A percentile compares a stretch with the other conserved stretches of the same genome.
These are phyloP conservation scores for Fraxinus angustifolia DNA, from an alignment of 305 asterid species.

Conservation along the genomic window DNA sequence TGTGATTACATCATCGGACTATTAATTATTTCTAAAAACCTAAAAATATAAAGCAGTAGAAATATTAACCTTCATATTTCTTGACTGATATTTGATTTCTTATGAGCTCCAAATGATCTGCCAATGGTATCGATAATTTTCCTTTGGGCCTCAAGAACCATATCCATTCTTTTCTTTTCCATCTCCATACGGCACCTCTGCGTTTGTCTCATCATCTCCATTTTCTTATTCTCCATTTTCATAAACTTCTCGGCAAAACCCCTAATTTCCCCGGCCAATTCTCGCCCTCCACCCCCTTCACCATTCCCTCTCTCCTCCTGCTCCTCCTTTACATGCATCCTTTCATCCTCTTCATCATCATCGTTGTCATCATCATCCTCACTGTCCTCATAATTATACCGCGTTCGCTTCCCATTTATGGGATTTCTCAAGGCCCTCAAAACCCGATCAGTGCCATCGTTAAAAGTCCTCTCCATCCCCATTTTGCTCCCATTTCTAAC, in stretches of 20 bases:
- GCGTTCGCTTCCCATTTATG: slow-evolving; percentile 34
- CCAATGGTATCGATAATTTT: slow-evolving; percentile 63
- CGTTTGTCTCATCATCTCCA: slow-evolving; percentile 71
- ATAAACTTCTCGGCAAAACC: slow-evolving; percentile 72
- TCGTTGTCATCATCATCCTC: slow-evolving; percentile 37
- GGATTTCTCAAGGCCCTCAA: slow-evolving; percentile 33
- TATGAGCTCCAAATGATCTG: slow-evolving; percentile 55
- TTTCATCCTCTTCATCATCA: slow-evolving; percentile 30
- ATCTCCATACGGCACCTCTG: slow-evolving; percentile 68
- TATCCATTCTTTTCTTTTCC: slow-evolving; percentile 82
- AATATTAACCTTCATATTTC: slow-evolving; percentile 32
- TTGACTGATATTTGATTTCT: slow-evolving; percentile 48
- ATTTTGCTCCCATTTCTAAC: slow-evolving; percentile 27
- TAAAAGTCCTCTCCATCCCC: slow-evolving; percentile 25
- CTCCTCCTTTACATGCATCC: slow-evolving; percentile 28
- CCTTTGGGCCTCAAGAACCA: slow-evolving; percentile 74
- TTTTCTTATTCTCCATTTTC: slow-evolving; percentile 73
- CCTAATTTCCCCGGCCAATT: slow-evolving; percentile 62
- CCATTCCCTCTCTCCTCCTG: slow-evolving; percentile 23
- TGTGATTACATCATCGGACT: slow-evolving; percentile 21
- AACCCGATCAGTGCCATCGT: slow-evolving; percentile 24
- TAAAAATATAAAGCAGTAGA: not conserved
- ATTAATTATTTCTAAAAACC: not conserved
- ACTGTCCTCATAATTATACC: slow-evolving; percentile 30
- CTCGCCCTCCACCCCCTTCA: slow-evolving; percentile 38